A percentile compares a stretch with the other conserved stretches of the same genome.
phyloP scores from a whole-genome alignment of 768 basidiomycete genomes.

The Mrakia gelida region DNA sequence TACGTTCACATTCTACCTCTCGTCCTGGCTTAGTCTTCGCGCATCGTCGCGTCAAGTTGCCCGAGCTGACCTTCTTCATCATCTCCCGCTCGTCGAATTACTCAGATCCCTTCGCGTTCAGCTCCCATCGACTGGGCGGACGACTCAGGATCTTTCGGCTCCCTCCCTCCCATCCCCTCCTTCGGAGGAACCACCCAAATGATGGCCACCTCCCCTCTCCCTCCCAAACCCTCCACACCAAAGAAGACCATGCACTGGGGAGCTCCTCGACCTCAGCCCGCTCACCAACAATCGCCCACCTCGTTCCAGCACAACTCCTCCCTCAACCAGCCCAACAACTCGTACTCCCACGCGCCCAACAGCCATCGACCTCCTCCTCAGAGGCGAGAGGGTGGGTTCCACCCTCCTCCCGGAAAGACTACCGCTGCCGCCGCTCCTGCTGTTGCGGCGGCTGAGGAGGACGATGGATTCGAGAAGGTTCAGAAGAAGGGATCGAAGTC shows the following conservation, averaged over 20 bases:
- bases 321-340: conserved; percentile 20
- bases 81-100: background rate
- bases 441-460: background rate
- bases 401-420: conserved; percentile 7
- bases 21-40: background rate
- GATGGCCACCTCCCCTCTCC: conserved; percentile 16
- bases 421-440: background rate
- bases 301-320: conserved; percentile 8
- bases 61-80: background rate
- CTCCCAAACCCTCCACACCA: conserved; percentile 4
- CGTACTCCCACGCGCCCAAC: conserved; percentile 9
- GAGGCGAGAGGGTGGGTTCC: conserved; percentile 17
- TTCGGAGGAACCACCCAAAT: conserved; percentile 17
- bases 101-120: background rate
- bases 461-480: conserved; percentile 8
- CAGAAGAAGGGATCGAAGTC: background rate
- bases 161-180: conserved; percentile 15
- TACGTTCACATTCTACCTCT: background rate
- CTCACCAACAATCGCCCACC: conserved; percentile 11
- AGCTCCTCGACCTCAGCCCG: conserved; percentile 12
- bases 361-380: conserved; percentile 7
- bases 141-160: conserved; percentile 14
- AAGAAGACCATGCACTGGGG: conserved; percentile 20
- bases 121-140: conserved; percentile 18
- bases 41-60: background rate